A percentile compares a stretch with the other conserved stretches of the same genome.
Conservation (phyloP, 805 yeast species). For the Teunomyces lycoperdinae region DNA sequence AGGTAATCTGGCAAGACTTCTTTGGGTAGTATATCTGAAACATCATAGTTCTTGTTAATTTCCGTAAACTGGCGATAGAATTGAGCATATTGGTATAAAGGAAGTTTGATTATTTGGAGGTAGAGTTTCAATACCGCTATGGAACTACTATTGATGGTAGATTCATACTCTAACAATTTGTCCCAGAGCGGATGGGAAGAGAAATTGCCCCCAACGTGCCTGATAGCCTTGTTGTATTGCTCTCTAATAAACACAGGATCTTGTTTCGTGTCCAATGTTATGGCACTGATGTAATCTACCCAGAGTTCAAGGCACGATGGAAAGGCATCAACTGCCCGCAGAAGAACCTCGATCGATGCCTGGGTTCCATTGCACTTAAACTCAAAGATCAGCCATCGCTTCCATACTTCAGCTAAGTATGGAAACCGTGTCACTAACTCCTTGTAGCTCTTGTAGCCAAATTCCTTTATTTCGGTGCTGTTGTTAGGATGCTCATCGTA, state of each 20-base stretch:
- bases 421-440: constrained; percentile 56
- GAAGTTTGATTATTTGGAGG: constrained; percentile 50
- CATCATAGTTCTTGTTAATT: constrained; percentile 30
- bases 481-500: constrained; percentile 14
- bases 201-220: constrained; percentile 65
- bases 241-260: constrained; percentile 28
- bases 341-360: constrained; percentile 46
- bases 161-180: constrained; percentile 60
- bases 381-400: constrained; percentile 52
- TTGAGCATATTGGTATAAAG: constrained; percentile 83
- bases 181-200: constrained; percentile 85
- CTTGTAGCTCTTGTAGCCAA: constrained; percentile 15
- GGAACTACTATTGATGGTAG: constrained; percentile 26
- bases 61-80: constrained; percentile 56
- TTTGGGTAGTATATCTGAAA: constrained; percentile 24
- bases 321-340: constrained; percentile 44
- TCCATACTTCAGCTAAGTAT: constrained; percentile 61
- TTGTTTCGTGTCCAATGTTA: constrained; percentile 29
- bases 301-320: constrained; percentile 66
- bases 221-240: constrained; percentile 49
- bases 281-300: constrained; percentile 60
- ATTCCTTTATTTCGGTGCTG: constrained; percentile 17
- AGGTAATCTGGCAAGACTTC: constrained; percentile 17
- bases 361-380: constrained; percentile 56
- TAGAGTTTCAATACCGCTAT: constrained; percentile 41